Conservation (phyloP, 2,329 filamentous ascomycete genomes). For the Fusarium domesticum region DNA sequence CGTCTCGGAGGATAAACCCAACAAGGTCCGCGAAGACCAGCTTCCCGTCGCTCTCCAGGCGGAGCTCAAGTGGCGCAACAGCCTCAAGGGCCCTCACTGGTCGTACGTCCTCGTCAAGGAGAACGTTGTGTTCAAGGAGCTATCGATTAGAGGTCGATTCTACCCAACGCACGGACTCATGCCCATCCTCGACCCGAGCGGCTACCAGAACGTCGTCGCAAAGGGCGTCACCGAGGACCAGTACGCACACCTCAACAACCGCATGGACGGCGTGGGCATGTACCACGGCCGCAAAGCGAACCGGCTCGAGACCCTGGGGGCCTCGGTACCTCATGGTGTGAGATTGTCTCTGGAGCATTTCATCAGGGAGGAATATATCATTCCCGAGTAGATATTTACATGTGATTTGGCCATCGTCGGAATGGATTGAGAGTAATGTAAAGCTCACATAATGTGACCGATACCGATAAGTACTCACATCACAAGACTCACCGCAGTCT, state of each 20-base stretch:
- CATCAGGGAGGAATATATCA: conserved; percentile 35
- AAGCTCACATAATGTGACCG: no score
- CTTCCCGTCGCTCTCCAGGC: conserved; percentile 42
- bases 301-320: conserved; percentile 43
- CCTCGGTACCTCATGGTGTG: conserved; percentile 39
- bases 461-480: no score
- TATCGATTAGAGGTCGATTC: conserved; percentile 52
- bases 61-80: conserved; percentile 40
- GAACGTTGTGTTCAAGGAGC: conserved; percentile 47
- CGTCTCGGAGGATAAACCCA: conserved; percentile 29
- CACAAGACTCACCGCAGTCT: no score
- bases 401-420: no score
- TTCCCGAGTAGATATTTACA: no score
- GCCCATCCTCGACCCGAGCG: conserved; percentile 44
- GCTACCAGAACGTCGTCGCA: conserved; percentile 37
- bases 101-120: conserved; percentile 43
- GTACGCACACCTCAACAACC: conserved; percentile 51
- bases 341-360: conserved; percentile 36
- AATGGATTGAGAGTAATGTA: no score
- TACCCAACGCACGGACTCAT: conserved; percentile 55
- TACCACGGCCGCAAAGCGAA: conserved; percentile 43
- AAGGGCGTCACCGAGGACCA: conserved; percentile 43
- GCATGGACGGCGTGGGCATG: conserved; percentile 41
- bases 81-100: conserved; percentile 34
- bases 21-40: conserved; percentile 35